Evolutionary conservation across 2,329 filamentous ascomycete genomes (phyloP).

Genomic region (Xylariaceae sp.): DNA sequence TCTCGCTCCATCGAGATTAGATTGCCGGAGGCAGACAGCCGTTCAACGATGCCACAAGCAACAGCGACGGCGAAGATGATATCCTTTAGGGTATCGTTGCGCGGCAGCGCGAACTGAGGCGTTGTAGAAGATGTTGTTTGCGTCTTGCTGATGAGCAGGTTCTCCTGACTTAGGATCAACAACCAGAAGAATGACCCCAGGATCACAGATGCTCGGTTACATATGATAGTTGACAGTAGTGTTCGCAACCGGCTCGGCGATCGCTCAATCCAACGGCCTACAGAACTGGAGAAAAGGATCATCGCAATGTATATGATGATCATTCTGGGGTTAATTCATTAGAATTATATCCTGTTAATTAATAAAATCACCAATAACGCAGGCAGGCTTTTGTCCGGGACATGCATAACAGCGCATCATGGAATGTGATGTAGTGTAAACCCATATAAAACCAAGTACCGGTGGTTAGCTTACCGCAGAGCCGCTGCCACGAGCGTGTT

Average conservation of each 20-base stretch:
- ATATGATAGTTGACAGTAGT: slow-evolving; percentile 49
- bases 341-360: slow-evolving; percentile 5
- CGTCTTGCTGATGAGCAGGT: slow-evolving; percentile 29
- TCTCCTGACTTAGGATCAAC: slow-evolving; percentile 43
- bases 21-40: slow-evolving; percentile 50
- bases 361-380: too few species aligned
- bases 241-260: slow-evolving; percentile 49
- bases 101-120: slow-evolving; percentile 30
- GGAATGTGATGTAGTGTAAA: neutral
- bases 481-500: slow-evolving; percentile 50
- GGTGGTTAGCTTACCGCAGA: slow-evolving; percentile 42
- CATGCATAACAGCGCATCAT: neutral
- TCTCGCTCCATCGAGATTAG: slow-evolving; percentile 56
- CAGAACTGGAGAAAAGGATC: slow-evolving; percentile 49
- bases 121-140: neutral
- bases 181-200: slow-evolving; percentile 49
- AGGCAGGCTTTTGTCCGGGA: too few species aligned
- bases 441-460: neutral
- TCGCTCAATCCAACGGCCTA: slow-evolving; percentile 52
- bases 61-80: slow-evolving; percentile 46
- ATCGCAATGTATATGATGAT: slow-evolving; percentile 47
- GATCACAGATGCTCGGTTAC: slow-evolving; percentile 50
- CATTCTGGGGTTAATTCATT: slow-evolving; percentile 34
- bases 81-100: slow-evolving; percentile 39
- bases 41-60: slow-evolving; percentile 49